These are phyloP conservation scores for Metschnikowia colocasiae DNA, from an alignment of 805 yeast genomes.

Conservation along the genomic window DNA sequence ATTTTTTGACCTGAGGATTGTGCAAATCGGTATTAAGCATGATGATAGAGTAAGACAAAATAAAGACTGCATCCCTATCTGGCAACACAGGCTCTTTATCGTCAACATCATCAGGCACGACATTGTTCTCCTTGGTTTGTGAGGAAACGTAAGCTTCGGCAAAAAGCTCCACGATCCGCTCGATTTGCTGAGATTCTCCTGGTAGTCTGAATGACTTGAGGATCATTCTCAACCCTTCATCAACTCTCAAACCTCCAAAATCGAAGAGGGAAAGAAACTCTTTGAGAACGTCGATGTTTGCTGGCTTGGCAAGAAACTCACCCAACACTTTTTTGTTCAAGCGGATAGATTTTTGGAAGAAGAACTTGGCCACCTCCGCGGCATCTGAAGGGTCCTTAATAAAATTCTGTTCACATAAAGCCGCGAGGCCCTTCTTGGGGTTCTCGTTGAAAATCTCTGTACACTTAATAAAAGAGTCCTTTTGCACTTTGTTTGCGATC, in stretches of 20 bases:
- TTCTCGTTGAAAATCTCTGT: constrained; percentile 72
- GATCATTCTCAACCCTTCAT: constrained; percentile 83
- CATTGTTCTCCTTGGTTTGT: constrained; percentile 36
- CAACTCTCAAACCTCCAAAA: constrained; percentile 76
- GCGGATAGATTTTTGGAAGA: constrained; percentile 74
- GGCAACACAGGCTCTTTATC: constrained; percentile 51
- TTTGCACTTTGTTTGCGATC: constrained; percentile 47
- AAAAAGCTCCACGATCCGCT: constrained; percentile 82
- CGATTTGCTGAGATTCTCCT: constrained; percentile 97
- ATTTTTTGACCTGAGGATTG: constrained; percentile 87
- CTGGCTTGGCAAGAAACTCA: constrained; percentile 75
- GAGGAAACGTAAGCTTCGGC: constrained; percentile 74
- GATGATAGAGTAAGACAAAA: constrained; percentile 86
- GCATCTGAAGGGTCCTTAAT: constrained; percentile 47
- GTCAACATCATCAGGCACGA: constrained; percentile 22
- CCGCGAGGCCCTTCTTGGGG: constrained; percentile 70
- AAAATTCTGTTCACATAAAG: constrained; percentile 62
- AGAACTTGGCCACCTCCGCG: constrained; percentile 67
- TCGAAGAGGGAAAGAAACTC: constrained; percentile 70
- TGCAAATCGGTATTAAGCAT: constrained; percentile 93
- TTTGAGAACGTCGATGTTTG: constrained; percentile 54
- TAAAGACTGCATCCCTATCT: constrained; percentile 81
- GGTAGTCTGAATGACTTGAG: constrained; percentile 86
- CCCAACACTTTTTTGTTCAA: constrained; percentile 87
- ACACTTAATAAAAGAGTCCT: constrained; percentile 74